Percentiles rank a stretch among this genome's conserved stretches.
These are phyloP conservation scores for Phytomonas sp. DNA, from an alignment of 208 protist species.

Conservation along the genomic window DNA sequence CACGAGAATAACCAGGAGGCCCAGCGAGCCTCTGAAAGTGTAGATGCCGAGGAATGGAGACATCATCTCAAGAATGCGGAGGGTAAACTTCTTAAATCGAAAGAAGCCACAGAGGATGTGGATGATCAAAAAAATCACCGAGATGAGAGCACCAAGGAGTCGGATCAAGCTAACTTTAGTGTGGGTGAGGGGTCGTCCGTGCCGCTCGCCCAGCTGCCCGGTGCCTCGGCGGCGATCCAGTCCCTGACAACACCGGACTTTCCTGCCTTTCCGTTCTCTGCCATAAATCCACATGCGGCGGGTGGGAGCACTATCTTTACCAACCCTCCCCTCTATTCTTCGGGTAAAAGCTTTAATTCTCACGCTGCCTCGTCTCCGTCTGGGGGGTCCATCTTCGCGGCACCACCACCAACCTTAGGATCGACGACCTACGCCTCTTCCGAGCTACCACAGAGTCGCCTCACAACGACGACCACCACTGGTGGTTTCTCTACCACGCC, in stretches of 20 bases:
- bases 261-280: not conserved
- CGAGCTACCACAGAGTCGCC: not conserved
- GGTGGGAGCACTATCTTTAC: not conserved
- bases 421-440: not conserved
- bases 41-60: constrained; percentile 26
- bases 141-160: not conserved
- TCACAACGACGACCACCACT: not conserved
- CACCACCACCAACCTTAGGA: not conserved
- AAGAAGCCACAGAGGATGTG: not conserved
- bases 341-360: not conserved
- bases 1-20: not conserved
- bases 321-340: not conserved
- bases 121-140: not conserved
- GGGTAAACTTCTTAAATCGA: constrained; percentile 27
- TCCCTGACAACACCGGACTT: not conserved
- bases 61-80: constrained; percentile 38
- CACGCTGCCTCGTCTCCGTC: not conserved
- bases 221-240: not conserved
- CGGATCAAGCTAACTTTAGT: not conserved
- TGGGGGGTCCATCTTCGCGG: constrained; percentile 4
- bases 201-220: not conserved
- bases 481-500: not conserved
- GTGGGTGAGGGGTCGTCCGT: not conserved
- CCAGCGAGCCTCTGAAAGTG: not conserved
- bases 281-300: not conserved